Evolutionary conservation across 192 early-diverging fungal species (phyloP).

Genomic region (Mortierella antarctica): DNA sequence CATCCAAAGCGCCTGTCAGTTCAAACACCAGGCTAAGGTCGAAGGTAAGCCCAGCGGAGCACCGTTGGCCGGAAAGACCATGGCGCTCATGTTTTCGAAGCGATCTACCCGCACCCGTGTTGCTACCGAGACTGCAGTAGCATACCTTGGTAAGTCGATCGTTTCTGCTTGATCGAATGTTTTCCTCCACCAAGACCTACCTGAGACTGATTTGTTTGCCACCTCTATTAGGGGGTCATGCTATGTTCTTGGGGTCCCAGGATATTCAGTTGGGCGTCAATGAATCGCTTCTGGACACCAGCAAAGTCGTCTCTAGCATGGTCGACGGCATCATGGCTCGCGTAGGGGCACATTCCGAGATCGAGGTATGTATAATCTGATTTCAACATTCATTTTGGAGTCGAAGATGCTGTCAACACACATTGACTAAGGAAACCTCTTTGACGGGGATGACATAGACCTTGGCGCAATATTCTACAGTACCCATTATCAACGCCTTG

Average conservation of each 20-base stretch:
- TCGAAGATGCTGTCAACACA: neutral
- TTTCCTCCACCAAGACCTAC: neutral
- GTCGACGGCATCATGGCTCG: constrained; percentile 96
- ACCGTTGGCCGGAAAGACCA: constrained; percentile 84
- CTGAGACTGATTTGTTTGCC: neutral
- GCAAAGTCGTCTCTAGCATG: constrained; percentile 95
- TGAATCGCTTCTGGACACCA: constrained; percentile 91
- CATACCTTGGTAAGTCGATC: constrained; percentile 74
- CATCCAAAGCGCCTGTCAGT: constrained; percentile 79
- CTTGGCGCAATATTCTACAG: constrained; percentile 86
- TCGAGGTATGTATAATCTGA: constrained; percentile 66
- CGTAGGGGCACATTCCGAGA: constrained; percentile 88
- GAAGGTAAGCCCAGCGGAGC: constrained; percentile 59
- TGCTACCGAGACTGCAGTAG: constrained; percentile 90
- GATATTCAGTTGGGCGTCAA: constrained; percentile 98
- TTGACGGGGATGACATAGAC: constrained; percentile 54
- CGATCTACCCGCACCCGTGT: constrained; percentile 96
- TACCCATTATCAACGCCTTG: constrained; percentile 97
- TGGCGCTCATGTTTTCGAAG: constrained; percentile 96
- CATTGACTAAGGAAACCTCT: neutral
- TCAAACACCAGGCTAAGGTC: constrained; percentile 80
- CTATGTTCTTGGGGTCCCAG: constrained; percentile 94
- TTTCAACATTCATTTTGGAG: neutral
- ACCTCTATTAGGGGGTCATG: constrained; percentile 80
- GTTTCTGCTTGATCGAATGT: neutral